Percentiles rank a stretch among this genome's conserved stretches.
Evolutionary conservation across 306 rosid species (phyloP).

Genomic region (Vicia faba): DNA sequence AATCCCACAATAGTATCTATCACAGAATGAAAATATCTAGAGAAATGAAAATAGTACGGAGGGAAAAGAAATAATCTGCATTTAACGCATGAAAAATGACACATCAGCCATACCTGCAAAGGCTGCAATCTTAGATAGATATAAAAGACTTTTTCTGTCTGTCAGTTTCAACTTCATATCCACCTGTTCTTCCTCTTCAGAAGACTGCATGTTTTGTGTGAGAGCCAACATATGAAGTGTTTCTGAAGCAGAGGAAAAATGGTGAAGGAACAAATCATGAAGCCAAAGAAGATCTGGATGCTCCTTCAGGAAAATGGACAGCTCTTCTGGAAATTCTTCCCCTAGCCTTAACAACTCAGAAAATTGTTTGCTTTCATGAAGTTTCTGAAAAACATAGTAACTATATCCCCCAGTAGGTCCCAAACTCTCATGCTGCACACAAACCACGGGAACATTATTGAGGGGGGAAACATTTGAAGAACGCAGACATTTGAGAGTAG

Average conservation of each 20-base stretch:
- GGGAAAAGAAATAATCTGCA: constrained; percentile 20
- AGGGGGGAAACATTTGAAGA: constrained; percentile 28
- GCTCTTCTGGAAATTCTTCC: constrained; percentile 89
- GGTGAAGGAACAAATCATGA: constrained; percentile 88
- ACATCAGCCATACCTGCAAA: constrained; percentile 63
- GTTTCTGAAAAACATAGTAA: constrained; percentile 74
- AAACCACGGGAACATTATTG: constrained; percentile 40
- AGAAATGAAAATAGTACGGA: constrained; percentile 6
- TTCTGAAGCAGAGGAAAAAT: constrained; percentile 83
- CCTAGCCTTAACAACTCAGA: constrained; percentile 91
- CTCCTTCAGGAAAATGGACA: constrained; percentile 75
- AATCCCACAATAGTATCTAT: constrained; percentile 12
- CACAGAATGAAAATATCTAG: constrained; percentile 28
- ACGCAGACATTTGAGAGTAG: constrained; percentile 18
- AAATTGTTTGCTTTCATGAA: constrained; percentile 69
- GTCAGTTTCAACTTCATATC: constrained; percentile 42
- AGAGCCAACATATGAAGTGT: constrained; percentile 85
- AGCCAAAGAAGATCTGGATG: constrained; percentile 93
- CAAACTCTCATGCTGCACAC: constrained; percentile 84
- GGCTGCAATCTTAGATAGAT: constrained; percentile 92
- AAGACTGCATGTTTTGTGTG: constrained; percentile 54
- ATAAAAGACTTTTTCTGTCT: constrained; percentile 81
- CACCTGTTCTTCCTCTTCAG: constrained; percentile 60
- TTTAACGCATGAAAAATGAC: constrained; percentile 16
- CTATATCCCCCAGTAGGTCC: constrained; percentile 94